Base-by-base conservation (phyloP, 2,329 filamentous ascomycete genomes). In the Tolypocladium pustulatum region DNA sequence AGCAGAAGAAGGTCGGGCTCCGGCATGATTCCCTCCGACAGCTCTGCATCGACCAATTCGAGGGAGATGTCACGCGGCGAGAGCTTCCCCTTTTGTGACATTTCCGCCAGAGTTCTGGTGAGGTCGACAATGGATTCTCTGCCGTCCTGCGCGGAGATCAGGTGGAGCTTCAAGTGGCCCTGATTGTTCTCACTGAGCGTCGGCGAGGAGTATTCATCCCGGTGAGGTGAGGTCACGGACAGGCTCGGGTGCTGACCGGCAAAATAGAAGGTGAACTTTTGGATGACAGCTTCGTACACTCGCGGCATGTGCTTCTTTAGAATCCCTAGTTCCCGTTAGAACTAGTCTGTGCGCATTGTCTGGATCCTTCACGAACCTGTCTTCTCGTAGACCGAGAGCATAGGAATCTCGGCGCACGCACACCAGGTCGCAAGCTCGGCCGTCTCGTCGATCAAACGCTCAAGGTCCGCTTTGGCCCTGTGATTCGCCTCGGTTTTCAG, bases 381-480 rank as follows among this genome's bases (percentile, higher is more conserved):
- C 73, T 85, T 88, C 74, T 99, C 94, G 70, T 99, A 99, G 34
- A 99, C 80, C 55, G 91, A 96, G 64, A 99, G 77, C 72, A 87
- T 84, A 15, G 89, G 87, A 61, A 99, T 96, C 9, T 91, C 91
- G 30, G 90, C 89, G 68, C 91, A 91, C 34, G 91, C 87, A 70
- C 89, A 94, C 94, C 94, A 99, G 3, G 93, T 93, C 25, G 90
- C 86, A 61, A 99, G 82, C 71, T 99, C 94, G 46, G 92, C 89
- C 17, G 91, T 89, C 74, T 99, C 91, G 66, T 95, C 90, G 67
- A 97, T 85, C 61, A 99, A 75, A 30, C 87, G 84, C 67, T 96
- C 91, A 53, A 97, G 73, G 20, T 90, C 90, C 56, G 90, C 88
- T 43, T 83, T 81, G 66, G 87, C 81, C 68, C 85, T 80, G 59